Percentiles rank a stretch among this genome's conserved stretches.
Conservation (phyloP, 148 eudicot species). For the Rhododendron vialii region DNA sequence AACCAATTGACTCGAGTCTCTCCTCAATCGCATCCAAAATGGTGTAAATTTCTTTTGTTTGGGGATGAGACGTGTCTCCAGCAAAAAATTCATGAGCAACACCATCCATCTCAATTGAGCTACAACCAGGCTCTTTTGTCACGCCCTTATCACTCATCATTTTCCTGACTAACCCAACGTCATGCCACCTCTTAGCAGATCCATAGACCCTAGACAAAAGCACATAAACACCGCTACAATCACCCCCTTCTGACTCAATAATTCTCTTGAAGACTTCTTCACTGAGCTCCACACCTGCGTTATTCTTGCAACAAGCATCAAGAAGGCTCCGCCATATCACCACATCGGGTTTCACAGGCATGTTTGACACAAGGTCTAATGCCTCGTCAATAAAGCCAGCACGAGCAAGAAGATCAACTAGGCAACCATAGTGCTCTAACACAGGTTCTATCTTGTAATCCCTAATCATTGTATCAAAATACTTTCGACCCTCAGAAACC, state of each 20-base stretch:
- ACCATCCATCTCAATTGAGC: constrained; percentile 60
- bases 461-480: constrained; percentile 49
- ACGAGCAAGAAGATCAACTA: constrained; percentile 73
- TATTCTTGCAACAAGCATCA: constrained; percentile 65
- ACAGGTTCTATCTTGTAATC: constrained; percentile 55
- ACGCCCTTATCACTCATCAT: constrained; percentile 62
- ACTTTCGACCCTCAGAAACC: constrained; percentile 50
- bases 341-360: constrained; percentile 73
- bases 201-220: constrained; percentile 71
- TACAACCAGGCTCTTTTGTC: constrained; percentile 71
- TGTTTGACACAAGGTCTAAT: constrained; percentile 43
- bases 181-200: constrained; percentile 58
- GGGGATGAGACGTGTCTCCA: constrained; percentile 59
- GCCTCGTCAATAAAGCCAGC: constrained; percentile 62
- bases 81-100: constrained; percentile 60
- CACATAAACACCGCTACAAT: constrained; percentile 56
- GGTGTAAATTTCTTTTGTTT: constrained; percentile 34
- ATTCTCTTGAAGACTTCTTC: constrained; percentile 57
- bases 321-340: constrained; percentile 83
- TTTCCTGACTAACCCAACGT: constrained; percentile 61
- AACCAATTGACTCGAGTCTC: constrained; percentile 38
- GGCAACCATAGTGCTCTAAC: constrained; percentile 75
- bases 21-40: constrained; percentile 42
- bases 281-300: constrained; percentile 42
- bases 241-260: constrained; percentile 41